These are phyloP conservation scores for Sphagnurus paluster DNA, from an alignment of 1,284 basidiomycete genomes.

Conservation along the genomic window DNA sequence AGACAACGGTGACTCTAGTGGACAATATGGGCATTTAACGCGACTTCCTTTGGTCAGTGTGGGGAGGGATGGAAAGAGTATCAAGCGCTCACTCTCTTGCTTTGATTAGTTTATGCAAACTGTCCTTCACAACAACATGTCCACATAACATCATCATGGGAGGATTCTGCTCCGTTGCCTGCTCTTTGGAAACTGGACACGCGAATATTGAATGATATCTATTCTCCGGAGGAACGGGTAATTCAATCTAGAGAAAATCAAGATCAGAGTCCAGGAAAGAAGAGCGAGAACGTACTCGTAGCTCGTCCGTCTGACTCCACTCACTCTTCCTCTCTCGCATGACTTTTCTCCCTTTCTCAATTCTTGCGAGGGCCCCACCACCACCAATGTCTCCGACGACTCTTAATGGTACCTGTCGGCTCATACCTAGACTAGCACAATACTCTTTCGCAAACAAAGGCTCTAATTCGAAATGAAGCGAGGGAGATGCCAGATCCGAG, in stretches of 20 bases:
- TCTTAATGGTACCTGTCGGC: conserved; percentile 82
- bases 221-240: conserved; percentile 82
- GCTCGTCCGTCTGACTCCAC: conserved; percentile 87
- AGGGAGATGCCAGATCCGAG: conserved; percentile 66
- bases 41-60: conserved; percentile 45
- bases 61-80: conserved; percentile 5
- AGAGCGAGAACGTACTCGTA: conserved; percentile 65
- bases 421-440: conserved; percentile 85
- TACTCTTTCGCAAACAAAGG: conserved; percentile 88
- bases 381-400: conserved; percentile 91
- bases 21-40: conserved; percentile 90
- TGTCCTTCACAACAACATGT: conserved; percentile 91
- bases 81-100: conserved; percentile 72
- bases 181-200: conserved; percentile 98
- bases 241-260: conserved; percentile 75
- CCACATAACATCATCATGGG: conserved; percentile 98
- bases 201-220: conserved; percentile 97
- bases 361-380: conserved; percentile 83
- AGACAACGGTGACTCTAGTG: conserved; percentile 64
- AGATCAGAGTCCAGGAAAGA: conserved; percentile 8
- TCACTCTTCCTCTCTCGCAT: conserved; percentile 92
- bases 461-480: conserved; percentile 74
- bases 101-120: conserved; percentile 84
- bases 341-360: conserved; percentile 90
- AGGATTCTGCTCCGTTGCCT: conserved; percentile 90